Evolutionary conservation across 1,284 basidiomycete genomes (phyloP), one percentile per base, ranked within the genome.

Genomic region (Lentinula novae-zelandiae): DNA sequence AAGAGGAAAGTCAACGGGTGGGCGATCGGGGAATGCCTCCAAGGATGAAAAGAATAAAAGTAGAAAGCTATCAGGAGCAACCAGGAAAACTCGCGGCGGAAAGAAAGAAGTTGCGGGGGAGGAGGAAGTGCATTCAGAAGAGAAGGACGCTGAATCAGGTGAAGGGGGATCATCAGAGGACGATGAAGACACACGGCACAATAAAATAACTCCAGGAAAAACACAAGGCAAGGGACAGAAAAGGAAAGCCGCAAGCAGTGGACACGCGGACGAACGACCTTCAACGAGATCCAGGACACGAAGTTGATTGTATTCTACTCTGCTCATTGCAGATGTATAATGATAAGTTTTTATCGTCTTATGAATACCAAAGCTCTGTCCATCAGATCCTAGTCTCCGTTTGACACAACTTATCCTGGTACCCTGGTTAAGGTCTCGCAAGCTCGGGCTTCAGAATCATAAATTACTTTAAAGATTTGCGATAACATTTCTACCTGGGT

Each of bases 181-280:
- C 5, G 31, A 46, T 8, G 52, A 48, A 22, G 51, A 54, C 3
- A 34, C n/a, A 36, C 52, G 49, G 54, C 12, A 34, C 42, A 17
- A 27, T 38, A 9, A 40, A 36, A 20, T 55, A 53, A 8, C 33
- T n/a, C 31, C 36, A 17, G 46, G 42, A 22, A 40, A 60, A 40
- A 22, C 53, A 39, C 33, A 39, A 15, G 22, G 44, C 22, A 46
- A 22, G 17, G 42, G 34, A 9, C 33, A 48, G 22, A 60, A 60
- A 38, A 17, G 58, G 42, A 60, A 60, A 44, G 58, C 58, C 7
- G 34, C 9, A 12, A 31, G 39, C 10, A 60, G n/a, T 5, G 58
- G 48, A 31, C 42, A 57, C 38, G 13, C 12, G 12, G 55, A 57
- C 2, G 10, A 40, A 34, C 40, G 42, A 34, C 46, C 46, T 50